A percentile compares a stretch with the other conserved stretches of the same genome.
phyloP scores from a whole-genome alignment of 2,329 filamentous ascomycete species.

The Cladosporium sp. region DNA sequence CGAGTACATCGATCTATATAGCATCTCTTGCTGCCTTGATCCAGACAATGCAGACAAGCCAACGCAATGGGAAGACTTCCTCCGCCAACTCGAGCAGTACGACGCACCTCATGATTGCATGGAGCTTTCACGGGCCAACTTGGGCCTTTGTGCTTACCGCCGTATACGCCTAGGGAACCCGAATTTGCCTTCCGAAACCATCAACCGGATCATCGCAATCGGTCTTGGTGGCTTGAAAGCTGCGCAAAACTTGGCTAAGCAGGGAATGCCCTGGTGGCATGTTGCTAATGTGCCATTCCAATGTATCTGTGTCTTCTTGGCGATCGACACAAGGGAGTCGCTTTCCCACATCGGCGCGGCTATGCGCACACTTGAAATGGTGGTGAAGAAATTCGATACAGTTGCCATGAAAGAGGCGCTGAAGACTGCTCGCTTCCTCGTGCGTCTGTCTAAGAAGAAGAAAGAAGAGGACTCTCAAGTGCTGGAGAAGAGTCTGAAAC shows the following conservation, averaged over 20 bases:
- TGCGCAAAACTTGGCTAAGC: constrained; percentile 50
- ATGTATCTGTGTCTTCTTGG: constrained; percentile 57
- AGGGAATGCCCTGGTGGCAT: constrained; percentile 59
- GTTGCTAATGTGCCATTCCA: constrained; percentile 63
- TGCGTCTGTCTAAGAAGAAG: constrained; percentile 55
- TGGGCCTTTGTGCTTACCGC: constrained; percentile 58
- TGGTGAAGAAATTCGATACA: constrained; percentile 37
- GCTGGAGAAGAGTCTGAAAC: constrained; percentile 34
- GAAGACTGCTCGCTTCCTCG: constrained; percentile 57
- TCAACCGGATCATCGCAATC: constrained; percentile 53
- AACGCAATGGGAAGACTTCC: constrained; percentile 38
- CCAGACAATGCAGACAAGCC: constrained; percentile 44
- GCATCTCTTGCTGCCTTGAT: constrained; percentile 57
- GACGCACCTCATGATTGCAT: constrained; percentile 37
- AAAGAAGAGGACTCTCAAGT: constrained; percentile 49
- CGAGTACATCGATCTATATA: constrained; percentile 57
- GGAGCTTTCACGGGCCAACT: constrained; percentile 53
- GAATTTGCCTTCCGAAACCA: constrained; percentile 46
- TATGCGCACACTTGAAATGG: constrained; percentile 44
- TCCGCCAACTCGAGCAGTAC: constrained; percentile 35
- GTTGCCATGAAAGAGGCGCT: constrained; percentile 53
- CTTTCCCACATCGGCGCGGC: constrained; percentile 54
- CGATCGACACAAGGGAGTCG: constrained; percentile 56
- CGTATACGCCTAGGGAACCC: constrained; percentile 56
- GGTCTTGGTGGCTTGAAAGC: constrained; percentile 50